Evolutionary conservation across 2,329 filamentous ascomycete species (phyloP).

Genomic region (Fusarium veterinarium): DNA sequence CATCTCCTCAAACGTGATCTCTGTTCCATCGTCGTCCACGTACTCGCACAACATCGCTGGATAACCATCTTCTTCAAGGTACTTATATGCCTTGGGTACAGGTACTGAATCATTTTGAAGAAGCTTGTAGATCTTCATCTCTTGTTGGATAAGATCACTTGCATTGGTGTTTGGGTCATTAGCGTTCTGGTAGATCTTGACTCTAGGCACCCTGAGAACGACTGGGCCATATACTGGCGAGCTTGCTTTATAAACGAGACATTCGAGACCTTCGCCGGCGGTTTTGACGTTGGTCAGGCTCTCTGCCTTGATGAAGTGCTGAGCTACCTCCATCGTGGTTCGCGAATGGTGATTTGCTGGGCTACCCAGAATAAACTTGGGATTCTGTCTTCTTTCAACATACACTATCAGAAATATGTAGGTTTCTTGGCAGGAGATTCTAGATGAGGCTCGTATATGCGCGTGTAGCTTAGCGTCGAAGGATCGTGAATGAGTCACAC

Average conservation of each 20-base stretch:
- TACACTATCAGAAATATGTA: fast-evolving
- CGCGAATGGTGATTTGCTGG: fast-evolving
- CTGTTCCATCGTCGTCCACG: constrained; percentile 4
- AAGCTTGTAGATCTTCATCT: constrained; percentile 7
- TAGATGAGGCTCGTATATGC: background rate
- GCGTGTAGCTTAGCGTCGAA: background rate
- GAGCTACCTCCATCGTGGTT: background rate
- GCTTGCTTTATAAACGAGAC: constrained; percentile 11
- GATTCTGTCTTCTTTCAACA: background rate
- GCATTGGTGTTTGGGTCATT: background rate
- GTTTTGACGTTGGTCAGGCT: background rate
- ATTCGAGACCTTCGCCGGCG: constrained; percentile 16
- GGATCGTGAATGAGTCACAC: background rate
- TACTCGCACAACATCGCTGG: constrained; percentile 22
- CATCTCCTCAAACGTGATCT: background rate
- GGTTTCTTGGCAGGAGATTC: background rate
- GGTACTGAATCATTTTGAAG: background rate
- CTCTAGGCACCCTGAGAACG: constrained; percentile 10
- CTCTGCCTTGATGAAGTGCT: background rate
- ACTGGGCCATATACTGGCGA: background rate
- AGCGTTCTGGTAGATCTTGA: constrained; percentile 13
- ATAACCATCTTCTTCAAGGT: background rate
- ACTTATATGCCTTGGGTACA: background rate
- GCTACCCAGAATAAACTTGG: background rate
- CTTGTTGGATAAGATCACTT: background rate